Conservation (phyloP, 352 stramenopile species). For the Phytophthora constricta region DNA sequence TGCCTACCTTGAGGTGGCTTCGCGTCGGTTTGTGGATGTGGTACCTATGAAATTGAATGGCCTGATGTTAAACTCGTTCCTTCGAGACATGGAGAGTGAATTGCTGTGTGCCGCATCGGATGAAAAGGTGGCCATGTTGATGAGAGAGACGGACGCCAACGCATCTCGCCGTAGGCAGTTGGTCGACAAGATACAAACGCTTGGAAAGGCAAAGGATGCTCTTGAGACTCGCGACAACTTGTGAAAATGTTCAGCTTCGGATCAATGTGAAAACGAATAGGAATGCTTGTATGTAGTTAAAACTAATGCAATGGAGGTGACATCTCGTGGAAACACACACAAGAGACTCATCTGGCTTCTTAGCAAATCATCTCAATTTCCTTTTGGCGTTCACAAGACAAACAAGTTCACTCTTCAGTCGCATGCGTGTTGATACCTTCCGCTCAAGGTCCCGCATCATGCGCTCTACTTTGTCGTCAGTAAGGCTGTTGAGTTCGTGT, state of each 20-base stretch:
- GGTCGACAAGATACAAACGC: constrained; percentile 15
- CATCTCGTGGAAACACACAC: no score
- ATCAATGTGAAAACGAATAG: no score
- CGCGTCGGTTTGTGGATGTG: constrained; percentile 40
- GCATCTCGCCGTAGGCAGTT: constrained; percentile 26
- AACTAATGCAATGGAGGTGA: no score
- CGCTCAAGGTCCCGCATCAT: constrained; percentile 45
- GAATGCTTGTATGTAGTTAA: no score
- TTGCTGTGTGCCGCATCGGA: constrained; percentile 37
- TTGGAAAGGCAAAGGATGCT: constrained; percentile 28
- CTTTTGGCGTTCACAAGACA: constrained; percentile 39
- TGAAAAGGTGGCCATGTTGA: constrained; percentile 39
- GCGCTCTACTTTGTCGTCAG: constrained; percentile 40
- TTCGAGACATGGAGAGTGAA: constrained; percentile 39
- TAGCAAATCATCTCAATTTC: constrained; percentile 45
- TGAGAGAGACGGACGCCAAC: constrained; percentile 32
- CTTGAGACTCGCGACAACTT: constrained; percentile 26
- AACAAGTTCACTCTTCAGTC: constrained; percentile 35
- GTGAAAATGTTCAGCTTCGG: no score
- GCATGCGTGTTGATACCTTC: constrained; percentile 27
- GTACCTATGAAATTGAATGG: constrained; percentile 52
- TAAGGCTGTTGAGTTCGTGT: constrained; percentile 35
- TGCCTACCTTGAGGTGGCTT: constrained; percentile 44
- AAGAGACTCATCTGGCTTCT: no score
- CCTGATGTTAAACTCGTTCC: constrained; percentile 34